Evolutionary conservation across 768 basidiomycete species (phyloP).

Genomic region (Megacollybia marginata): DNA sequence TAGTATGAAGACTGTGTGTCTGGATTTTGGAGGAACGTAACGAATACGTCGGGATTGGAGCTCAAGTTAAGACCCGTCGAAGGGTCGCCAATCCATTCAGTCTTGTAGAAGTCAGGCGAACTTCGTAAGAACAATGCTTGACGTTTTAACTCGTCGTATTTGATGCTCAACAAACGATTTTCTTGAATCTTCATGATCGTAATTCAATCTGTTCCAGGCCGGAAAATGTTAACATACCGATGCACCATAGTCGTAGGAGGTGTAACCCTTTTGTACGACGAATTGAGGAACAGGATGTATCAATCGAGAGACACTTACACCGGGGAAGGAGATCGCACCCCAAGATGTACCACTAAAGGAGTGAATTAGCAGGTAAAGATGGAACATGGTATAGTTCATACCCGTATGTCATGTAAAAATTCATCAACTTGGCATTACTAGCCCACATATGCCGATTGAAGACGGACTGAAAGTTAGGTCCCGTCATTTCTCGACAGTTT

Average conservation of each 20-base stretch:
- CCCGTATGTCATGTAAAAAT: conserved; percentile 54
- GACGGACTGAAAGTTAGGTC: conserved; percentile 44
- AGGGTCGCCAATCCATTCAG: conserved; percentile 41
- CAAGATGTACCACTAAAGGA: conserved; percentile 86
- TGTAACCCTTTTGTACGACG: conserved; percentile 1
- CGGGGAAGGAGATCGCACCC: conserved; percentile 74
- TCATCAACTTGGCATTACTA: conserved; percentile 49
- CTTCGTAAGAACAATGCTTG: conserved; percentile 52
- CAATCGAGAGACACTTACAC: conserved; percentile 28
- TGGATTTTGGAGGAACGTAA: conserved; percentile 42
- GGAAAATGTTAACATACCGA: conserved; percentile 20
- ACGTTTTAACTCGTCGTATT: conserved; percentile 50
- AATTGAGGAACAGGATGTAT: not conserved
- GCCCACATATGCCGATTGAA: conserved; percentile 54
- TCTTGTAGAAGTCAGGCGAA: conserved; percentile 48
- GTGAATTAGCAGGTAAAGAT: not conserved
- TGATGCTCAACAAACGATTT: conserved; percentile 38
- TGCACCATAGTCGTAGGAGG: conserved; percentile 56
- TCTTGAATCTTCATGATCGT: conserved; percentile 33
- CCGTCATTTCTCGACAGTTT: conserved; percentile 39
- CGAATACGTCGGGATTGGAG: conserved; percentile 29
- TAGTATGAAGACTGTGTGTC: conserved; percentile 42
- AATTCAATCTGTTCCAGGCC: not conserved
- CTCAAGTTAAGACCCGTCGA: conserved; percentile 17
- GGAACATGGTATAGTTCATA: not conserved